Evolutionary conservation across 139 green algal genomes (phyloP), one percentile per base, ranked within the genome.

Genomic region (Coccomyxa sp.): DNA sequence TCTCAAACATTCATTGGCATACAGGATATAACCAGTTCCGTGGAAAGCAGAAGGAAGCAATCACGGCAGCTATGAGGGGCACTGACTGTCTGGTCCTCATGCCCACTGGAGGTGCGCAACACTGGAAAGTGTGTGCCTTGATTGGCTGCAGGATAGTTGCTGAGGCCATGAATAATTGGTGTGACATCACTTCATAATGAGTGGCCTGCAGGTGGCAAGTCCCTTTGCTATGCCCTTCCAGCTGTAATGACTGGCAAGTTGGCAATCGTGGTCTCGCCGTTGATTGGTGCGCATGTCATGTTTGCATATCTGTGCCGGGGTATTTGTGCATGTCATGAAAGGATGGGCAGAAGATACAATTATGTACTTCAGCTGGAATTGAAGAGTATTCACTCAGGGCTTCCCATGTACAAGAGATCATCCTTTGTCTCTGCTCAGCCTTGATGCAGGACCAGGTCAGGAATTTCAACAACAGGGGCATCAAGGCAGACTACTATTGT

Each of bases 191-290:
- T 51, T 11, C 7, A 51, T n/a, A 51, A 51, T 7, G 3, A 51
- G 38, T 51, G 3, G 3, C 38, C 7, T 71, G 63, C 63, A 71
- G 84, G 68, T 25, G 84, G 84, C 23, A 87, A 87, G 76, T 81
- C 80, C 15, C 84, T 87, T 30, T 87, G 84, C 76, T 87, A 81
- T 51, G 38, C 38, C 15, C 25, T 87, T 51, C 84, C 84, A 21
- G 80, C 68, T 16, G 30, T 79, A 13, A 45, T 84, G 13, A 58
- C 21, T 17, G 27, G 60, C 23, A 60, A 67, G 16, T 25, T 87
- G 16, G 74, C 58, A 63, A 30, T 87, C 15, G 84, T 87, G 11
- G 67, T 87, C 7, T 87, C 84, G 17, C 84, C 84, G 23, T 78
- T 86, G 51, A 83, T 86, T 51, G 81, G 81, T 85, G 25, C 71